Evolutionary conservation across 176 grass and related monocot species (phyloP).

Genomic region (Lolium rigidum): DNA sequence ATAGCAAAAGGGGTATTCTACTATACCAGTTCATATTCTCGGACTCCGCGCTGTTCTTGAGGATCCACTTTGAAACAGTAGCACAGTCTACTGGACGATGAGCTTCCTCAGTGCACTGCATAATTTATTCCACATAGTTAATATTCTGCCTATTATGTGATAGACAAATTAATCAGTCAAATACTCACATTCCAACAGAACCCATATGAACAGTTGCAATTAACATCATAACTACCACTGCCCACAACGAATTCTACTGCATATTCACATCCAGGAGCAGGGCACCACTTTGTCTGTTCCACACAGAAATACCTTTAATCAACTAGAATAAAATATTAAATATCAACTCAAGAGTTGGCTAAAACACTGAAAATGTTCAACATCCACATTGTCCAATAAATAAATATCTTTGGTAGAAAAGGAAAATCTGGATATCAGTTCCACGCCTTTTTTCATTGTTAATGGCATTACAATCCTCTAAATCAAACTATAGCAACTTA

Average conservation of each 20-base stretch:
- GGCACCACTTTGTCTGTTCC: conserved; percentile 98
- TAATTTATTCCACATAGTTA: conserved; percentile 35
- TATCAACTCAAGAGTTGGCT: conserved; percentile 7
- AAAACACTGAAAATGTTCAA: background rate
- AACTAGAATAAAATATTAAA: conserved; percentile 28
- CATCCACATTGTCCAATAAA: background rate
- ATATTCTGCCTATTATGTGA: conserved; percentile 7
- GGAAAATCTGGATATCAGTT: conserved; percentile 15
- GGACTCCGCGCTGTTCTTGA: conserved; percentile 97
- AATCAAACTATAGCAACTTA: conserved; percentile 29
- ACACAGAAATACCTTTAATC: conserved; percentile 40
- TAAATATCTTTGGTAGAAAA: conserved; percentile 9
- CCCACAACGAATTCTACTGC: conserved; percentile 96
- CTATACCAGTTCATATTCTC: conserved; percentile 99
- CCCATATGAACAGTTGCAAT: conserved; percentile 85
- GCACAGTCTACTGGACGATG: conserved; percentile 95
- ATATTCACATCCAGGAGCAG: conserved; percentile 99
- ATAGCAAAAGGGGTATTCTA: background rate
- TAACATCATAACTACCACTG: conserved; percentile 91
- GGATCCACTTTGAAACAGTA: conserved; percentile 98
- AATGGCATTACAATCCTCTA: conserved; percentile 12
- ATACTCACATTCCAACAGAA: conserved; percentile 97
- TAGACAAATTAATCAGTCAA: conserved; percentile 14
- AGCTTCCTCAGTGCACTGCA: conserved; percentile 98
- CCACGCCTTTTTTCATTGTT: conserved; percentile 24